Evolutionary conservation across 1,139 yeast species (phyloP), one percentile per base, ranked within the genome.

Genomic region (Hyphopichia fennica): DNA sequence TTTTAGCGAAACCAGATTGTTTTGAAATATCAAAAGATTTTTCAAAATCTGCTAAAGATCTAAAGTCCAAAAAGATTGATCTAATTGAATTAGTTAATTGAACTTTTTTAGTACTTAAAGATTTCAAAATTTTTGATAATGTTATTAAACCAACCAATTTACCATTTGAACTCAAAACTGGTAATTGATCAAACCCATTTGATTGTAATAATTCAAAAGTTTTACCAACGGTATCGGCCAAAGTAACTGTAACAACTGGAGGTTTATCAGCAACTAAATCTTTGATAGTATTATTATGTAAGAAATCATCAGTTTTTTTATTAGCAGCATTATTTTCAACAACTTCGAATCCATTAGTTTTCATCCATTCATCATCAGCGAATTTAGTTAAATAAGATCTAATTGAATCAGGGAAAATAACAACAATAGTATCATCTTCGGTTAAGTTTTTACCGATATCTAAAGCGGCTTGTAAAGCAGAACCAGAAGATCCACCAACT

Each of bases 311-410:
- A 45, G 77, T 67, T 57, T 75, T 72, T 51, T 69, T 65, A 38
- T 72, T 67, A 35, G 69, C 65, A 41, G 75, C 75, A 47, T 72
- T 63, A 39, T 66, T 61, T 50, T 66, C 74, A 47, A 80, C 86
- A 34, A 72, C 71, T 47, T 67, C 68, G 58, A 88, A 84, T 5
- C 89, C 87, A 62, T 87, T 86, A 54, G 81, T 81, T 63, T 77
- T 79, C 87, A 88, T 82, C 96, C 96, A 88, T 67, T 87, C 95
- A 58, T 88, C 95, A 62, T 88, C 96, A 39, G 88, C 93, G 60
- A 88, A 88, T 69, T 88, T 88, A 51, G 93, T 82, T 63, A 88
- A 76, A 70, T 88, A 88, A 13, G 95, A 87, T 72, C 96, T 82
- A 57, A 88, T 81, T 35, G 93, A 84, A 62, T 88, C 96, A 41